A percentile compares a stretch with the other conserved stretches of the same genome.
Conservation (phyloP, 2,329 filamentous ascomycete genomes). For the Colletotrichum caudatum region DNA sequence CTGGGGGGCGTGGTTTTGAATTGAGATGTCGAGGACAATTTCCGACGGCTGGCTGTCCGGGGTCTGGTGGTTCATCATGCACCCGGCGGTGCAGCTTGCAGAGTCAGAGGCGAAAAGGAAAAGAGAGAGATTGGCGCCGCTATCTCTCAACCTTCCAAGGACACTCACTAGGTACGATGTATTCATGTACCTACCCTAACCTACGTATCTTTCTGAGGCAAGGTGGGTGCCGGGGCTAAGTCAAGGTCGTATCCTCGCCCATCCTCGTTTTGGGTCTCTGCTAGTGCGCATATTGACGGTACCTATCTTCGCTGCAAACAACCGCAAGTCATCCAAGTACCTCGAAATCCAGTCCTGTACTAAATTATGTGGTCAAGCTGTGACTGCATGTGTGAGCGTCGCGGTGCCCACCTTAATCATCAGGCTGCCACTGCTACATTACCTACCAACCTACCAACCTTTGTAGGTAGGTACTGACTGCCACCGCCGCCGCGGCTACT, state of each 20-base stretch:
- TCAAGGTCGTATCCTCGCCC: slow-evolving; percentile 22
- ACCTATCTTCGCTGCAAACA: slow-evolving; percentile 1
- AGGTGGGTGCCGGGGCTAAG: slow-evolving; percentile 29
- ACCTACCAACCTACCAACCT: neutral
- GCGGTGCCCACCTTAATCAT: slow-evolving; percentile 11
- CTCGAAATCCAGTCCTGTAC: slow-evolving; percentile 15
- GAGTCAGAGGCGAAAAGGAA: neutral
- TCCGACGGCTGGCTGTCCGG: slow-evolving; percentile 22
- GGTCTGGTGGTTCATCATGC: slow-evolving; percentile 25
- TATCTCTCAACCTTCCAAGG: slow-evolving; percentile 18
- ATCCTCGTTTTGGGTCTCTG: slow-evolving; percentile 12
- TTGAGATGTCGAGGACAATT: slow-evolving; percentile 18
- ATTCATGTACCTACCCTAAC: neutral
- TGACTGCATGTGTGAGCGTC: slow-evolving; percentile 7
- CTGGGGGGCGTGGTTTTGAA: slow-evolving; percentile 20
- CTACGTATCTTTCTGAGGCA: slow-evolving; percentile 35
- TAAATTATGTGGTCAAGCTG: slow-evolving; percentile 6
- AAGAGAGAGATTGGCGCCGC: slow-evolving; percentile 11
- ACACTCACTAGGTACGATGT: no score
- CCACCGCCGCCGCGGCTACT: slow-evolving; percentile 13
- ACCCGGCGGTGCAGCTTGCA: slow-evolving; percentile 7
- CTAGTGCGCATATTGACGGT: slow-evolving; percentile 6
- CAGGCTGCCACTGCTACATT: slow-evolving; percentile 36
- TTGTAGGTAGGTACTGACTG: neutral
- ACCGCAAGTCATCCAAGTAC: neutral